These are phyloP conservation scores for Gamsiella multidivaricata DNA, from an alignment of 192 early-diverging fungal species.

Conservation along the genomic window DNA sequence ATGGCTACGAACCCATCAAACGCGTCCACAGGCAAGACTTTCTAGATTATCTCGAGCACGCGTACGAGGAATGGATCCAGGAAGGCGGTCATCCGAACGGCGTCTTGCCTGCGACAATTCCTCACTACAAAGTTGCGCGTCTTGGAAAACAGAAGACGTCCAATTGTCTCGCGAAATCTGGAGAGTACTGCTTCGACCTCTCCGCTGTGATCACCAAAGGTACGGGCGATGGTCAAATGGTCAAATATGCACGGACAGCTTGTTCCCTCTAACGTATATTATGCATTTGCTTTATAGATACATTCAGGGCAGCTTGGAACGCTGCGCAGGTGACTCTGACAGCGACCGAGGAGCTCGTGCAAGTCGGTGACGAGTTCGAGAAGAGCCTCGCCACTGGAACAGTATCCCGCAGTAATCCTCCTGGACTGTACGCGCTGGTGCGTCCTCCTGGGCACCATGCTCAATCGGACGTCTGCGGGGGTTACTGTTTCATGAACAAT, in stretches of 20 bases:
- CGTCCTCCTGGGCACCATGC: constrained; percentile 74
- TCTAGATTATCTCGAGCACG: constrained; percentile 65
- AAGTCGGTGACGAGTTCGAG: constrained; percentile 43
- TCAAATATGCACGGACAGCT: too few relatives aligned
- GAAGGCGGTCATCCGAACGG: constrained; percentile 67
- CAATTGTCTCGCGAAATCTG: constrained; percentile 47
- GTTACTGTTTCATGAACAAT: constrained; percentile 69
- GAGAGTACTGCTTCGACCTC: constrained; percentile 64
- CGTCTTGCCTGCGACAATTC: constrained; percentile 63
- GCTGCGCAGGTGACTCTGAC: constrained; percentile 76
- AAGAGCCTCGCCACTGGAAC: constrained; percentile 10
- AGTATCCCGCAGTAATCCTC: constrained; percentile 48
- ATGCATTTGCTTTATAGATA: constrained; percentile 52
- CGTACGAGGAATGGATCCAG: constrained; percentile 66
- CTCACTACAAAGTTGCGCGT: constrained; percentile 50
- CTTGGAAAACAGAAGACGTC: constrained; percentile 18
- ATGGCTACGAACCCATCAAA: constrained; percentile 66
- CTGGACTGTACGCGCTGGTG: constrained; percentile 63
- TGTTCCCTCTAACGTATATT: not conserved
- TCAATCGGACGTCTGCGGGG: constrained; percentile 60
- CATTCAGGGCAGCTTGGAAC: constrained; percentile 70
- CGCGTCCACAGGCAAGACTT: constrained; percentile 69
- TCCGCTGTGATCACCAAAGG: constrained; percentile 64
- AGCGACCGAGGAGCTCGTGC: constrained; percentile 63
- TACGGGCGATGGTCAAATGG: too few relatives aligned